Base-by-base conservation (phyloP, 331 rosid species). In the Cydonia oblonga region DNA sequence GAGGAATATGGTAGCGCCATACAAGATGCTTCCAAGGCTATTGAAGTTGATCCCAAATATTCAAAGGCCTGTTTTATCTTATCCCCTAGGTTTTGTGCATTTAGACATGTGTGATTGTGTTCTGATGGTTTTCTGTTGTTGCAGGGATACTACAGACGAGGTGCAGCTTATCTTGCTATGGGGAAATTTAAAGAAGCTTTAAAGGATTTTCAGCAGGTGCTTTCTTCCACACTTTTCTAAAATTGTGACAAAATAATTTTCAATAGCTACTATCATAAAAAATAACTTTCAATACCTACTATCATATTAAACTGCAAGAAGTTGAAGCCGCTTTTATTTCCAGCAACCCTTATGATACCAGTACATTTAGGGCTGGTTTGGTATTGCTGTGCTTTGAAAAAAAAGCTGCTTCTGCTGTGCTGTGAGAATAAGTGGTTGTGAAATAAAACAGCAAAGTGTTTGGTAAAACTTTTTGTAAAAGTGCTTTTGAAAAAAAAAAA, bases 1-100 rank as follows among this genome's bases (percentile, higher is more conserved):
- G 97, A 95, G 88, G 97, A 91, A 75, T 91, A 95, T 84, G 97
- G 99, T 32, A 91, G 97, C 74, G 99, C 97, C 54, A 95, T 95
- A 78, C 96, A 83, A 74, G 99, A 95, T 89, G 99, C 99, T 66
- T 82, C 99, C 4, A 79, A 61, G 78, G 96, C 99, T 60, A 86
- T 90, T 75, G 97, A 95, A 83, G 79, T 89, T 75, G 99, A 95
- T 76, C 99, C 97, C 61, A 95, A 81, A 79, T 95, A 91, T 76
- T 88, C 99, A 38, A 95, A 95, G 96, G 98, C 70, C 81, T 80
- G 87, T 60, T 73, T 35, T 67, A 51, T 54, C 25, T 35, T 67
- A 51, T 54, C 25, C 74, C 70, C 66, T 54, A 52, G 75, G 26
- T 64, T 64, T 46, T 60, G 7, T 61, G 61, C 66, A 56, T 66